Conservation (phyloP, 768 basidiomycete species). For the Pholiota molesta region DNA sequence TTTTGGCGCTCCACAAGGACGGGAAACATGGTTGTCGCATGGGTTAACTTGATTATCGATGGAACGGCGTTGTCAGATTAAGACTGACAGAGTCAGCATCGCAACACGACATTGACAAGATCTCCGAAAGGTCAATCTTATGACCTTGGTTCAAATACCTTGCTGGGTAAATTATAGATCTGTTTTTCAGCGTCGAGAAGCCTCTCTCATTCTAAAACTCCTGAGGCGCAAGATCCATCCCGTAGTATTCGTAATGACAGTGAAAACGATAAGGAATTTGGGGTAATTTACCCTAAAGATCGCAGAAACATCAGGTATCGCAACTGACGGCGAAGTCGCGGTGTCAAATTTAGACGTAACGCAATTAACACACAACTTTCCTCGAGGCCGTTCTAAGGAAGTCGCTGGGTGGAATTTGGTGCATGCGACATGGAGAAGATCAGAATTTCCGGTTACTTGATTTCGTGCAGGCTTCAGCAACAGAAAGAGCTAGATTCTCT, state of each 20-base stretch:
- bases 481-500: no score
- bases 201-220: background rate
- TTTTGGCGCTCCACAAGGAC: background rate
- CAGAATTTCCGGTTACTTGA: background rate
- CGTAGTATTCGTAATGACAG: background rate
- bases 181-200: background rate
- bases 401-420: background rate
- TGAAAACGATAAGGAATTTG: background rate
- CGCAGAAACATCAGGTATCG: background rate
- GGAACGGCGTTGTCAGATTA: background rate
- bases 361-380: background rate
- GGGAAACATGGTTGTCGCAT: background rate
- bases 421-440: background rate
- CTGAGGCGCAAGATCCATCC: background rate
- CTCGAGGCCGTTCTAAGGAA: background rate
- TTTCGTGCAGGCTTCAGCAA: no score
- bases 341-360: background rate
- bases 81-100: background rate
- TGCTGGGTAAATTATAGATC: background rate
- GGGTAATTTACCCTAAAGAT: background rate
- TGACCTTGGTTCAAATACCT: background rate
- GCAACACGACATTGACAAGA: background rate
- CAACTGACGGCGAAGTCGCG: background rate
- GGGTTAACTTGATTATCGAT: background rate
- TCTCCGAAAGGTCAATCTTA: slow-evolving; percentile 1